Evolutionary conservation across 345 rosid genomes (phyloP).

Genomic region (Excoecaria agallocha): DNA sequence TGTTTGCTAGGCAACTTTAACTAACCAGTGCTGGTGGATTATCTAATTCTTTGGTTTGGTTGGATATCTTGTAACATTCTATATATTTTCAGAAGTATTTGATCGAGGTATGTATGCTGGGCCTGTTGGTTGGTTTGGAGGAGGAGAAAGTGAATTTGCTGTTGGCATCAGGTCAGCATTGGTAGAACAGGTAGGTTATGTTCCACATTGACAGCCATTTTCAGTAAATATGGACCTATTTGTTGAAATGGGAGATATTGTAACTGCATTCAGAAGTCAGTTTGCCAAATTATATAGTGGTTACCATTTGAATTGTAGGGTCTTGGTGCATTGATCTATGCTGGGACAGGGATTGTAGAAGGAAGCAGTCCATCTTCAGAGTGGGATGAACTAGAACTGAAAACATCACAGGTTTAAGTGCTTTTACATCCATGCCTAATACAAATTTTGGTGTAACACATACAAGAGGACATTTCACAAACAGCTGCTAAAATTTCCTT

Average conservation of each 20-base stretch:
- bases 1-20: slow-evolving; percentile 1
- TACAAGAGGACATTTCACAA: background rate
- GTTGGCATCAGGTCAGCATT: slow-evolving; percentile 88
- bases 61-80: background rate
- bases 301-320: slow-evolving; percentile 41
- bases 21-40: background rate
- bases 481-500: background rate
- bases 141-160: slow-evolving; percentile 90
- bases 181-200: slow-evolving; percentile 59
- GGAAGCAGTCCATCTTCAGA: slow-evolving; percentile 76
- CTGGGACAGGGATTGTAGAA: slow-evolving; percentile 82
- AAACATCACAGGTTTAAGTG: slow-evolving; percentile 72
- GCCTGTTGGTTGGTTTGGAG: slow-evolving; percentile 95
- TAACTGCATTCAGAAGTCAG: background rate
- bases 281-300: background rate
- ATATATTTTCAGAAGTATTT: slow-evolving; percentile 51
- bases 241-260: background rate
- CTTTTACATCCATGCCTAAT: background rate
- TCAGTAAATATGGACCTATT: background rate
- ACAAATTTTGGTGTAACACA: background rate
- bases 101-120: slow-evolving; percentile 98
- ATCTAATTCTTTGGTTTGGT: background rate
- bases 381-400: slow-evolving; percentile 89
- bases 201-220: background rate
- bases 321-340: slow-evolving; percentile 72